Percentiles rank a stretch among this genome's conserved stretches.
phyloP scores from a whole-genome alignment of 2,329 filamentous ascomycete species.

The Aspergillus glaucus region DNA sequence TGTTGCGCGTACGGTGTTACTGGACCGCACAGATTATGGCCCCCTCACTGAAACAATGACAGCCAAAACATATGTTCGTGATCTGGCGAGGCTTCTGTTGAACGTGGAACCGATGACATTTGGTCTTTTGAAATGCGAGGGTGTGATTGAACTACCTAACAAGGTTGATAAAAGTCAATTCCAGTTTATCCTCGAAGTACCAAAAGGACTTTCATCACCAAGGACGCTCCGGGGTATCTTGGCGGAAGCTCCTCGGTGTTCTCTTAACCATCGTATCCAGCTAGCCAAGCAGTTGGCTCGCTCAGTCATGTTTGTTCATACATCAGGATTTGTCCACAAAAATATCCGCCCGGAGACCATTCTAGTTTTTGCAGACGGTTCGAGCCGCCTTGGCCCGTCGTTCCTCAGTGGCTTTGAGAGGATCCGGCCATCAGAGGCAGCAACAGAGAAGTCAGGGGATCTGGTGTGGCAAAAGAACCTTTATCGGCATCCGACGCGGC shows the following conservation, averaged over 20 bases:
- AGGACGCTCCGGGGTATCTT: conserved; percentile 13
- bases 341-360: conserved; percentile 30
- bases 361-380: conserved; percentile 18
- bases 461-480: conserved; percentile 39
- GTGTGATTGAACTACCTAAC: conserved; percentile 8
- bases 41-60: neutral
- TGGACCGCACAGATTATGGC: neutral
- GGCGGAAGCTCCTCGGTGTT: conserved; percentile 7
- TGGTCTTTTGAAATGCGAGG: conserved; percentile 14
- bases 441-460: conserved; percentile 33
- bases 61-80: conserved; percentile 10
- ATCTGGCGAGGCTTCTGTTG: conserved; percentile 13
- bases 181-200: conserved; percentile 1
- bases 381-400: conserved; percentile 13
- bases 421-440: conserved; percentile 30
- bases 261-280: conserved; percentile 25
- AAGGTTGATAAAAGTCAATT: conserved; percentile 7
- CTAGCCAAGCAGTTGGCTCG: conserved; percentile 22
- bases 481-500: conserved; percentile 47
- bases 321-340: conserved; percentile 28
- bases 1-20: neutral
- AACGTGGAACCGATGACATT: conserved; percentile 13
- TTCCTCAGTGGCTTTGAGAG: conserved; percentile 45
- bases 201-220: neutral
- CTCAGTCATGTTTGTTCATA: conserved; percentile 24